A percentile compares a stretch with the other conserved stretches of the same genome.
phyloP scores from a whole-genome alignment of 225 moss, liverwort and hornwort species.

The Marchantia paleacea region DNA sequence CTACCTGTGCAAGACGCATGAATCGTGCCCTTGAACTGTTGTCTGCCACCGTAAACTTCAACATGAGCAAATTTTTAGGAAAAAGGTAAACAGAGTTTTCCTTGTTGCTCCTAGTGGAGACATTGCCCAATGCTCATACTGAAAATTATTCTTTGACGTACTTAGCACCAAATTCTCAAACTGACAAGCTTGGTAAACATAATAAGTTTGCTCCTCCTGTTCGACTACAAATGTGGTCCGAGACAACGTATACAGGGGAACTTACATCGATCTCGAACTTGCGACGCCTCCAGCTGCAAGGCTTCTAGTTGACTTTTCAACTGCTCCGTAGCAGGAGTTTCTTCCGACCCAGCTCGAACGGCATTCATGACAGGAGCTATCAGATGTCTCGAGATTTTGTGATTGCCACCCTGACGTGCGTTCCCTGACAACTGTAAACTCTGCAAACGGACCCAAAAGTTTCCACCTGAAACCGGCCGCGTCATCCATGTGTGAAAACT shows the following conservation, averaged over 20 bases:
- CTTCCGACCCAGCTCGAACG: constrained; percentile 7
- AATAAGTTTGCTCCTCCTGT: too few relatives aligned
- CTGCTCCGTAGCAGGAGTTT: constrained; percentile 34
- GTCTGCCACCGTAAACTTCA: constrained; percentile 49
- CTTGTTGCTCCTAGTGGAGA: not conserved
- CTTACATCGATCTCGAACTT: constrained; percentile 72
- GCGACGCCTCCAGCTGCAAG: constrained; percentile 66
- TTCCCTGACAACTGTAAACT: not conserved
- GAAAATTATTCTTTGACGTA: not conserved
- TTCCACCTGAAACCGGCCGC: not conserved
- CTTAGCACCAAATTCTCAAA: not conserved
- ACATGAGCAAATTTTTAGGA: constrained; percentile 12
- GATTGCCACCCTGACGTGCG: not conserved
- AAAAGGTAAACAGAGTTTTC: not conserved
- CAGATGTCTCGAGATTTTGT: not conserved
- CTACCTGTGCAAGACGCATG: constrained; percentile 84
- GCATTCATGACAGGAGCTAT: not conserved
- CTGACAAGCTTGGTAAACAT: not conserved
- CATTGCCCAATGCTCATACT: not conserved
- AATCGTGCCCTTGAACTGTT: constrained; percentile 76
- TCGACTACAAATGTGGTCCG: too few relatives aligned
- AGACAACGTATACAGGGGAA: not conserved
- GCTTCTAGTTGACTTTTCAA: constrained; percentile 62
- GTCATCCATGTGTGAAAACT: not conserved
- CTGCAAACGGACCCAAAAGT: not conserved